phyloP scores from a whole-genome alignment of 345 rosid genomes.

The Melastoma malabathricum region DNA sequence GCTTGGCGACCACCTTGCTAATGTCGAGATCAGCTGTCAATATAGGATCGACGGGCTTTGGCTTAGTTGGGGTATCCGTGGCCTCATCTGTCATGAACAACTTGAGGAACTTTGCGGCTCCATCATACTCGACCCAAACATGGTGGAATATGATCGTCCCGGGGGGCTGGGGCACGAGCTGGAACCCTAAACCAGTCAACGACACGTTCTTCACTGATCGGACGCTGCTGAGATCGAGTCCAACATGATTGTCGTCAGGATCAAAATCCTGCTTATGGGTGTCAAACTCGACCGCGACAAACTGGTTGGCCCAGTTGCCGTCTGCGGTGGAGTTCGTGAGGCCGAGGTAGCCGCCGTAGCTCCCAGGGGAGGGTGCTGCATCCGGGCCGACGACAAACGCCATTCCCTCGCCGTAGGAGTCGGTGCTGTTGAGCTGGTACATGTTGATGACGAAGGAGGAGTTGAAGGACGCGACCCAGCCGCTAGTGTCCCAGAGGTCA shows the following conservation, averaged over 20 bases:
- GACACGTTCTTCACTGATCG: slow-evolving; percentile 12
- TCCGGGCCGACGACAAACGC: too few species aligned
- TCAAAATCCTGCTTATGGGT: slow-evolving; percentile 31
- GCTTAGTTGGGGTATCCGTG: neutral
- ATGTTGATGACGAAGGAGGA: too few species aligned
- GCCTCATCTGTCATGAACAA: slow-evolving; percentile 20
- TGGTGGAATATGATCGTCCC: slow-evolving; percentile 2
- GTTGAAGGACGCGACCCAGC: too few species aligned
- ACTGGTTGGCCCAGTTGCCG: slow-evolving; percentile 19
- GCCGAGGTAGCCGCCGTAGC: too few species aligned
- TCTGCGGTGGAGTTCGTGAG: slow-evolving; percentile 5
- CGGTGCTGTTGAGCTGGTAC: too few species aligned
- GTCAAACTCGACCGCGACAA: slow-evolving; percentile 42
- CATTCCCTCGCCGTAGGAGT: too few species aligned
- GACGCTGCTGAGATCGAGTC: slow-evolving; percentile 33
- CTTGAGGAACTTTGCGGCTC: slow-evolving; percentile 10
- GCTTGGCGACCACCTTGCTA: slow-evolving; percentile 12
- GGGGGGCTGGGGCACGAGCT: slow-evolving; percentile 7
- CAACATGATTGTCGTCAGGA: slow-evolving; percentile 36
- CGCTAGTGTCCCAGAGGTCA: too few species aligned
- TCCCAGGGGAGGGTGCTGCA: too few species aligned
- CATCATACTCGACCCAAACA: slow-evolving; percentile 30
- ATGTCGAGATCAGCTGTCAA: slow-evolving; percentile 17
- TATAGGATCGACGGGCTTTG: slow-evolving; percentile 1
- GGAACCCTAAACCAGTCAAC: slow-evolving; percentile 12